Base-by-base conservation (phyloP, 2,329 filamentous ascomycete genomes). In the Penicillium sclerotigenum region DNA sequence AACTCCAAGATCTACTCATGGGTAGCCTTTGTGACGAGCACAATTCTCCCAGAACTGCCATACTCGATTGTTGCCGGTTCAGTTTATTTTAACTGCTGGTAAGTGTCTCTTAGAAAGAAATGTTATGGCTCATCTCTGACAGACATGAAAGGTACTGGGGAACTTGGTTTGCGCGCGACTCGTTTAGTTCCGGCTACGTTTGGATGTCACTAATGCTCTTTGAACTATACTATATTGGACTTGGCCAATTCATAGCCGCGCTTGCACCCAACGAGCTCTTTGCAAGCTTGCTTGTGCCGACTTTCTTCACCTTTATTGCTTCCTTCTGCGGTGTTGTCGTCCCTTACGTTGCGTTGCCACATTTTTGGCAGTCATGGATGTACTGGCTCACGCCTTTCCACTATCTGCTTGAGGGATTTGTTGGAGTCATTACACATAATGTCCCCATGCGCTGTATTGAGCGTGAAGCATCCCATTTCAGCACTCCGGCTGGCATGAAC, bases 1-100 rank as follows among this genome's bases (percentile, higher is more conserved):
- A 89, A 83, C n/a, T 84, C 87, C 16, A 91, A 91, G 70, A 90
- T 91, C 26, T 94, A 93, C 73, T 86, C 83, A 1, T 91, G 89
- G 88, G 73, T 82, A 14, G 87, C 88, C 0, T 90, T 88, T 73
- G 81, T 83, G 0, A 85, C 84, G 2, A 86, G 83, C 0, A 81
- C 82, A 1, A 81, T 91, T 5, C 62, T 90, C 0, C 85, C 83
- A 16, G 89, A 92, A 70, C 78, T 91, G 0, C 89, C 89, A 0
- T 90, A 89, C 62, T 81, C 82, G 0, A 74, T 90, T 13, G 68
- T 89, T 4, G 83, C 85, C 0, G 88, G 85, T 0, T 83, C 80
- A 0, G 68, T 89, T 24, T 89, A 87, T 73, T 89, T 80, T 66
- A 74, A 80, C 58, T 83, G 83, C 63, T 89, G 85, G 86, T 87